Conservation (phyloP, 2,329 filamentous ascomycete species). For the Paraphaeosphaeria minitans region DNA sequence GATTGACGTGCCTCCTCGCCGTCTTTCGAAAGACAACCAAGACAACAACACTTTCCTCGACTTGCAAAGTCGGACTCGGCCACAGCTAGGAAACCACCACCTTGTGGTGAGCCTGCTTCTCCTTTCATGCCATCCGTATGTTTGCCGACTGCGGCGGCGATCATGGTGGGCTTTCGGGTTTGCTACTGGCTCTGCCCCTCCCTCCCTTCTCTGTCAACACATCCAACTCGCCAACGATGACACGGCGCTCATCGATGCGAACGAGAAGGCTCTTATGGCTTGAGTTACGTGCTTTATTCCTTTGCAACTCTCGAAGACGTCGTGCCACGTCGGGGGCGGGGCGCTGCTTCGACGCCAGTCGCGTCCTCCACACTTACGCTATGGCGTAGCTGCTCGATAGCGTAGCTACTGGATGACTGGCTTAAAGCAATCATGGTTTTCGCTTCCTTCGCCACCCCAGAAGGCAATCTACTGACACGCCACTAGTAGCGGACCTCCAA, state of each 20-base stretch:
- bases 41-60: background rate
- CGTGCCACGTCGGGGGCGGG: background rate
- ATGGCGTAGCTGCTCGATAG: background rate
- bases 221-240: background rate
- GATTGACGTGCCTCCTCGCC: background rate
- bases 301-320: background rate
- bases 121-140: background rate
- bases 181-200: background rate
- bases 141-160: background rate
- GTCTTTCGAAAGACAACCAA: background rate
- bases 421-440: background rate
- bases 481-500: background rate
- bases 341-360: background rate
- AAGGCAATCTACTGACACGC: background rate
- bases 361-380: background rate
- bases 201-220: background rate
- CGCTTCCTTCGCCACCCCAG: background rate
- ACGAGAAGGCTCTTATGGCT: background rate
- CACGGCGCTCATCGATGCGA: background rate
- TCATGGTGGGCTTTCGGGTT: background rate
- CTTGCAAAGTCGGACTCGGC: background rate
- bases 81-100: background rate
- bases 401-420: background rate
- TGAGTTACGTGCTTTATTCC: background rate
- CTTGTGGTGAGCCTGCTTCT: background rate